These are phyloP conservation scores for Xerocomus amazonicus DNA, from an alignment of 1,284 basidiomycete genomes.

Conservation along the genomic window DNA sequence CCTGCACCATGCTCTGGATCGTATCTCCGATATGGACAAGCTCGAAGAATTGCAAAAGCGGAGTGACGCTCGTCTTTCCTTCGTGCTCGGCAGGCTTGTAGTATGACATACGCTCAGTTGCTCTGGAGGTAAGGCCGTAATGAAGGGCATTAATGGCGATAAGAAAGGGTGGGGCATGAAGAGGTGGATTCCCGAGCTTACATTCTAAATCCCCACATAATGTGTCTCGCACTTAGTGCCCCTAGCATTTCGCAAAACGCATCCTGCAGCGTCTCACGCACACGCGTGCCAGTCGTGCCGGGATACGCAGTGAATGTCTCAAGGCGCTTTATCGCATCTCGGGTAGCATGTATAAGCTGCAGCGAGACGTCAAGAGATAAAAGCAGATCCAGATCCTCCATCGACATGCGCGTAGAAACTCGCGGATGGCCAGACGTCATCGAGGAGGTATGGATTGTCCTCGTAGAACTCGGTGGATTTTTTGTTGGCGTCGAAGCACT, in stretches of 20 bases:
- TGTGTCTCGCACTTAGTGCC: conserved; percentile 75
- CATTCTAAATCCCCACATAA: conserved; percentile 82
- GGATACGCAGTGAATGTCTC: conserved; percentile 89
- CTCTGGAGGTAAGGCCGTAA: conserved; percentile 41
- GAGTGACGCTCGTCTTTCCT: conserved; percentile 77
- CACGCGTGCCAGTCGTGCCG: conserved; percentile 75
- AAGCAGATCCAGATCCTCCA: conserved; percentile 67
- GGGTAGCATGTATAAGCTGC: conserved; percentile 88
- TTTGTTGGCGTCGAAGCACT: conserved; percentile 6
- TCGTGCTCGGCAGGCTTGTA: conserved; percentile 86
- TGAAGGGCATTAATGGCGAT: not conserved
- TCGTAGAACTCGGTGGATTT: not conserved
- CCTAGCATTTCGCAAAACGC: conserved; percentile 84
- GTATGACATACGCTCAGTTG: conserved; percentile 80
- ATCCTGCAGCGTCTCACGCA: conserved; percentile 89
- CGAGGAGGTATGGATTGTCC: not conserved
- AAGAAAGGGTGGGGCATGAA: not conserved
- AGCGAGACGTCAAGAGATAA: conserved; percentile 90
- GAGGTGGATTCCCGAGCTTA: conserved; percentile 36
- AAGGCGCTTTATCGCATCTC: conserved; percentile 87
- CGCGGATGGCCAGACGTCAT: conserved; percentile 2
- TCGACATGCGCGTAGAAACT: not conserved
- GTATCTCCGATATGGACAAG: conserved; percentile 96
- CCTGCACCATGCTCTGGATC: conserved; percentile 95
- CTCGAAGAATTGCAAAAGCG: conserved; percentile 95